Evolutionary conservation across 495 filamentous ascomycete species (phyloP).

Genomic region (Ascobolus immersus): DNA sequence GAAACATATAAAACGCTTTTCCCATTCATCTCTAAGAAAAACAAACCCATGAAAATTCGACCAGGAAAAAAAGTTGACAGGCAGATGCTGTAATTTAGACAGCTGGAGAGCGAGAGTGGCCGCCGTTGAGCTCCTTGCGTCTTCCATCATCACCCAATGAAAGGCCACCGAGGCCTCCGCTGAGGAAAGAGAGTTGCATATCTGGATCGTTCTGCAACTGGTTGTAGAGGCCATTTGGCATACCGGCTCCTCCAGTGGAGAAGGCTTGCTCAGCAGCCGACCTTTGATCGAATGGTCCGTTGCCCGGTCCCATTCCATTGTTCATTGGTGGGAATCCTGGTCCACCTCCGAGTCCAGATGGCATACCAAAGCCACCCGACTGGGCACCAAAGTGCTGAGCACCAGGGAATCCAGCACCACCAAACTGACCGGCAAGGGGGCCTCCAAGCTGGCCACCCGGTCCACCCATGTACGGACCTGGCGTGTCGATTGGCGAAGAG

Average conservation of each 20-base stretch:
- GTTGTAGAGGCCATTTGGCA: slow-evolving; percentile 33
- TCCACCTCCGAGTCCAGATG: slow-evolving; percentile 56
- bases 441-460: slow-evolving; percentile 64
- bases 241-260: slow-evolving; percentile 54
- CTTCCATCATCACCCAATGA: slow-evolving; percentile 62
- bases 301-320: slow-evolving; percentile 42
- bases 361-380: slow-evolving; percentile 63
- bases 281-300: slow-evolving; percentile 71
- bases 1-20: no score
- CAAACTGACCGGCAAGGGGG: slow-evolving; percentile 48
- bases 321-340: slow-evolving; percentile 65
- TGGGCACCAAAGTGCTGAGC: slow-evolving; percentile 58
- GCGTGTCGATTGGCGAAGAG: slow-evolving; percentile 68
- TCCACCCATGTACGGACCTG: slow-evolving; percentile 43
- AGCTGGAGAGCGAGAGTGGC: slow-evolving; percentile 7
- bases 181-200: slow-evolving; percentile 79
- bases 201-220: slow-evolving; percentile 39
- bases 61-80: slow-evolving; percentile 38
- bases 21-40: no score
- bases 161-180: slow-evolving; percentile 50
- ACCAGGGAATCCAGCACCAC: slow-evolving; percentile 37
- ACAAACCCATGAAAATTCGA: slow-evolving; percentile 8
- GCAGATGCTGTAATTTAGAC: slow-evolving; percentile 19
- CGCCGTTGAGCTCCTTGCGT: slow-evolving; percentile 42
- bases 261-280: slow-evolving; percentile 67